Evolutionary conservation across 345 rosid species (phyloP).

Genomic region (Mallotus nudiflorus): DNA sequence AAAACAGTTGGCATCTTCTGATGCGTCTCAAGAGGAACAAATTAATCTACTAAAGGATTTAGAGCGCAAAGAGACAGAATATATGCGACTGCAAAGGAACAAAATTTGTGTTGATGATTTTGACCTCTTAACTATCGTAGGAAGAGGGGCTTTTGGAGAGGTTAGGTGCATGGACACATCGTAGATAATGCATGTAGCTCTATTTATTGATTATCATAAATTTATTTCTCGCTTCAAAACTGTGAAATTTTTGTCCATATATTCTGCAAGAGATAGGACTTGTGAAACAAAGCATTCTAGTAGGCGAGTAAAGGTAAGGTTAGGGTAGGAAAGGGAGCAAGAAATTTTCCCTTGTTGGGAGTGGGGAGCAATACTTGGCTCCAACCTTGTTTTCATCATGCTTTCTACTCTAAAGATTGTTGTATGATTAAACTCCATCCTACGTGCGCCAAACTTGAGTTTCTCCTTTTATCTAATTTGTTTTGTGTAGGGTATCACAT

Average conservation of each 20-base stretch:
- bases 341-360: not conserved
- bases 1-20: conserved; percentile 68
- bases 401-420: not conserved
- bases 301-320: not conserved
- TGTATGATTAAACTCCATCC: not conserved
- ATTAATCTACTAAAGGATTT: conserved; percentile 67
- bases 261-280: conserved; percentile 6
- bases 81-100: conserved; percentile 79
- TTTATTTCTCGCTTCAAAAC: not conserved
- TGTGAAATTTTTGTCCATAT: not conserved
- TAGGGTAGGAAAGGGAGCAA: not conserved
- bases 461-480: not conserved
- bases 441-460: not conserved
- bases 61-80: conserved; percentile 83
- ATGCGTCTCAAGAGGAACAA: conserved; percentile 74
- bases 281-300: not conserved
- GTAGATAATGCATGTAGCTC: conserved; percentile 9
- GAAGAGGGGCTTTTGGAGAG: conserved; percentile 98
- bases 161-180: conserved; percentile 39
- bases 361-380: not conserved
- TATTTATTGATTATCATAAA: not conserved
- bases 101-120: conserved; percentile 86
- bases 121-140: conserved; percentile 72
- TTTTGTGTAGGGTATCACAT: not conserved
- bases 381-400: not conserved